Evolutionary conservation across 2,329 filamentous ascomycete genomes (phyloP), one percentile per base, ranked within the genome.

Genomic region (Lasiodiplodia sp.): DNA sequence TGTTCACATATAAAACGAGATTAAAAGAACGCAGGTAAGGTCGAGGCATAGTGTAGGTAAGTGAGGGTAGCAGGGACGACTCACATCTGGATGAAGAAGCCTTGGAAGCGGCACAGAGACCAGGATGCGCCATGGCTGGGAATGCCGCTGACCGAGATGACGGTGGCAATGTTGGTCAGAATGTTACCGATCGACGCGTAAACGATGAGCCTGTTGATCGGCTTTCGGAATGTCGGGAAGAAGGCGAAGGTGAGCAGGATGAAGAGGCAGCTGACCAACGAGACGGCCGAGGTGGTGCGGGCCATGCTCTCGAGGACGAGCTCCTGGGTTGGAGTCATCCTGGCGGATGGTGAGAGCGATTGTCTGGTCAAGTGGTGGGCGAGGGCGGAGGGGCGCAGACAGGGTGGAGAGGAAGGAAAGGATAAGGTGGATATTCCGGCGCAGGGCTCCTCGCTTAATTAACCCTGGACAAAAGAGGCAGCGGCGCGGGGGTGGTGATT

Each of bases 141-240:
- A 7, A 92, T 80, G 49, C 88, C 91, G 0, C 86, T 84, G 44
- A 86, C 85, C 0, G 91, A 89, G 75, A 95, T 92, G 40, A 95
- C 79, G 0, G 92, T 94, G 1, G 89, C 92, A 21, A 93, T 86
- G 77, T 93, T 95, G 70, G 88, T 88, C 79, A 94, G 84, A 73
- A 95, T 85, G 75, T 97, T 96, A 10, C 92, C 93, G 75, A 92
- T 91, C 0, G 91, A 91, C 7, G 93, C 92, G 77, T 91, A 96
- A 78, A 96, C 95, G 11, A 95, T 89, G 0, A 96, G 85, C 21
- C 93, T 86, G 75, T 96, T 96, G 81, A 96, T 94, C n/a, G 92
- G 91, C 75, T 94, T 95, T 74, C 92, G 91, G 76, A 96, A 96
- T 5, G 86, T 85, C 18, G 84, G 85, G 38, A 90, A 92, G n/a